phyloP scores from a whole-genome alignment of 495 filamentous ascomycete species.

The Aspergillus sclerotioniger region DNA sequence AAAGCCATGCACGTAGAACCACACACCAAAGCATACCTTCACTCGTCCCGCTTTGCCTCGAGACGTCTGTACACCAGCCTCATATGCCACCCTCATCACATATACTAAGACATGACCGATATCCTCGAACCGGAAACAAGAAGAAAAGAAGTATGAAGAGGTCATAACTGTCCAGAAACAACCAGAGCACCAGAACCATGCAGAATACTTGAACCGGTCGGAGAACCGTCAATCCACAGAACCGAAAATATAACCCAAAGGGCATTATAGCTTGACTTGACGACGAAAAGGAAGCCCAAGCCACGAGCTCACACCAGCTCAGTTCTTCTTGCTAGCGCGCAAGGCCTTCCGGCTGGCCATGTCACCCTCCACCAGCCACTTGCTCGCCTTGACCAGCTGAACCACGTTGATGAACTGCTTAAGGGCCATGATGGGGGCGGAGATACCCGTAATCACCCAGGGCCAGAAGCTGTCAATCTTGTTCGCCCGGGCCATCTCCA shows the following conservation, averaged over 20 bases:
- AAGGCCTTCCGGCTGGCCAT: slow-evolving; percentile 32
- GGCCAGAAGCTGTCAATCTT: slow-evolving; percentile 85
- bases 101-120: not conserved
- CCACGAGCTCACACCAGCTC: slow-evolving; percentile 1
- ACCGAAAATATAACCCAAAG: slow-evolving; percentile 10
- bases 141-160: not conserved
- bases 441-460: slow-evolving; percentile 82
- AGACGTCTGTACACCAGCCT: slow-evolving; percentile 9
- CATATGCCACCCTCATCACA: slow-evolving; percentile 13
- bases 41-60: slow-evolving; percentile 5
- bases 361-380: slow-evolving; percentile 90
- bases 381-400: slow-evolving; percentile 89
- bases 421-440: slow-evolving; percentile 77
- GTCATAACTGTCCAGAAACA: slow-evolving; percentile 11
- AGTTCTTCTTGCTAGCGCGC: slow-evolving; percentile 28
- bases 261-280: not conserved
- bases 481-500: slow-evolving; percentile 88
- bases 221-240: slow-evolving; percentile 15
- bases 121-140: not conserved
- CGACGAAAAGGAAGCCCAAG: not conserved
- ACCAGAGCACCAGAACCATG: slow-evolving; percentile 44
- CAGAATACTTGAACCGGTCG: slow-evolving; percentile 11
- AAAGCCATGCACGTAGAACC: not conserved
- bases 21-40: too few species aligned
- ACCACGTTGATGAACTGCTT: slow-evolving; percentile 96